Conservation (phyloP, 106 monocot genomes). For the Dioscorea zingiberensis region DNA sequence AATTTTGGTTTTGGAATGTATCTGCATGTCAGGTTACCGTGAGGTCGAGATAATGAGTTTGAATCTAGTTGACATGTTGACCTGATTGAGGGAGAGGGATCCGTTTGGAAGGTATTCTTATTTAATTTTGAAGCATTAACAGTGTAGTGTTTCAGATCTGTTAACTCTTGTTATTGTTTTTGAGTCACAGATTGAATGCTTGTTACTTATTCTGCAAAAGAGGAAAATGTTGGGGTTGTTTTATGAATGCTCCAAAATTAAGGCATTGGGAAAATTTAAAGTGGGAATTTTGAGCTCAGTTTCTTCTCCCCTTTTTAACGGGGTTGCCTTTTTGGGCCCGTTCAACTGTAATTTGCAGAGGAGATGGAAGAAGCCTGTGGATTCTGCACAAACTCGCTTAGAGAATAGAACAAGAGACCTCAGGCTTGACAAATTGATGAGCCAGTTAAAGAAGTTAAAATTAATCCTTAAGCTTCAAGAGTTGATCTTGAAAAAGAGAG, state of each 20-base stretch:
- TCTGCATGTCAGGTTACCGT: too few relatives aligned
- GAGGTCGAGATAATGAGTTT: too few relatives aligned
- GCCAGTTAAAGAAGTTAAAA: constrained; percentile 43
- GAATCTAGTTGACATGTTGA: too few relatives aligned
- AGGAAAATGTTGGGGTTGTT: constrained; percentile 2
- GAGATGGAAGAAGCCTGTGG: constrained; percentile 65
- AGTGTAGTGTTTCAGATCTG: too few relatives aligned
- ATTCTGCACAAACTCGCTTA: constrained; percentile 63
- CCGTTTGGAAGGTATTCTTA: too few relatives aligned
- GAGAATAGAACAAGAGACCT: constrained; percentile 66
- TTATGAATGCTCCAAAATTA: not conserved
- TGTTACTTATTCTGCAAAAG: not conserved
- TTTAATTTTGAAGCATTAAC: too few relatives aligned
- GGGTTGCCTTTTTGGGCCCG: constrained; percentile 12
- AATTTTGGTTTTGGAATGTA: too few relatives aligned
- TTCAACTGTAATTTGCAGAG: constrained; percentile 22
- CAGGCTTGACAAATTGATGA: constrained; percentile 51
- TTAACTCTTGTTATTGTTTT: too few relatives aligned
- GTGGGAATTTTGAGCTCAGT: not conserved
- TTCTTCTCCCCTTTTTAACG: not conserved
- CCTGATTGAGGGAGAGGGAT: too few relatives aligned
- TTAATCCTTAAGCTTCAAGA: constrained; percentile 31
- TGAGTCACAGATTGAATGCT: too few relatives aligned
- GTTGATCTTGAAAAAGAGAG: constrained; percentile 30
- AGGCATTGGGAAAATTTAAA: not conserved